phyloP scores from a whole-genome alignment of 2,329 filamentous ascomycete species.

The Pseudogymnoascus sp. region DNA sequence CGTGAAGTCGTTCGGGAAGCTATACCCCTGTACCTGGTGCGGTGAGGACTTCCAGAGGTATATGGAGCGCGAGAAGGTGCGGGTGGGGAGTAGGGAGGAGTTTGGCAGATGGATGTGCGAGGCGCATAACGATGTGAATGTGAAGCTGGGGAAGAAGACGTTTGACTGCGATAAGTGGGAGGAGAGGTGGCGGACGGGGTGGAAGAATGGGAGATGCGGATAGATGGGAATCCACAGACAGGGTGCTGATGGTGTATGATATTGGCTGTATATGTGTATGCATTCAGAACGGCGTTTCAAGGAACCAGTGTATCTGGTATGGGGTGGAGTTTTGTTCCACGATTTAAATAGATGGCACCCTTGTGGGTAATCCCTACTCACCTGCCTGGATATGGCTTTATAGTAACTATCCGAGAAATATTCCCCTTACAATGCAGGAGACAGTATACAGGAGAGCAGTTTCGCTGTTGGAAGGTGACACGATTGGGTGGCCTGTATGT shows the following conservation, averaged over 20 bases:
- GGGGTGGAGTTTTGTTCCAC: not conserved
- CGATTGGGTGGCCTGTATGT: not conserved
- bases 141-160: conserved; percentile 78
- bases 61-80: conserved; percentile 59
- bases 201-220: conserved; percentile 51
- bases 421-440: not conserved
- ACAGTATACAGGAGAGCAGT: not conserved
- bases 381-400: not conserved
- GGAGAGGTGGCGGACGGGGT: conserved; percentile 89
- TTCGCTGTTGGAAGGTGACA: not conserved
- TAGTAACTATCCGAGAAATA: not conserved
- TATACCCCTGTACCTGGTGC: conserved; percentile 95
- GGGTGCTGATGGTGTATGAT: conserved; percentile 1
- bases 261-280: not conserved
- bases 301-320: not conserved
- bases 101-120: conserved; percentile 79
- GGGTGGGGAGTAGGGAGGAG: conserved; percentile 52
- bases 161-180: conserved; percentile 92
- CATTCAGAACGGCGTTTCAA: not conserved
- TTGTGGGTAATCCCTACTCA: not conserved
- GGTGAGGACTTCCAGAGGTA: conserved; percentile 84
- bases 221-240: not conserved
- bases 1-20: conserved; percentile 68
- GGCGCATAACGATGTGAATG: conserved; percentile 81
- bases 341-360: not conserved